These are phyloP conservation scores for Fusarium liriodendri DNA, from an alignment of 2,329 filamentous ascomycete genomes.

Conservation along the genomic window DNA sequence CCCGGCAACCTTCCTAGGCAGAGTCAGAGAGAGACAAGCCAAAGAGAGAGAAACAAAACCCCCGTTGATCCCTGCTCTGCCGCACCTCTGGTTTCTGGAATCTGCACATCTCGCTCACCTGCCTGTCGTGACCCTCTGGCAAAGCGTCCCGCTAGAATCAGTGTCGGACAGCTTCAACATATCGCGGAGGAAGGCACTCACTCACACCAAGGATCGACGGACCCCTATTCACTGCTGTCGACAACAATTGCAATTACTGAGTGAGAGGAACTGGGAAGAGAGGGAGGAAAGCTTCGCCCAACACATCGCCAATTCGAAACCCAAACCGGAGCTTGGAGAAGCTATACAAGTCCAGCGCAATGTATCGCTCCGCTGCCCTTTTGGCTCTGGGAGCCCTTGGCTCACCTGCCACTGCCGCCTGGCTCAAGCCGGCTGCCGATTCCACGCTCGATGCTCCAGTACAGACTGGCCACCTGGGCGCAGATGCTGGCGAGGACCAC, in stretches of 20 bases:
- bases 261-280: neutral
- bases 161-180: conserved; percentile 22
- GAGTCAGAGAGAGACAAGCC: conserved; percentile 15
- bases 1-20: conserved; percentile 5
- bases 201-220: conserved; percentile 1
- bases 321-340: neutral
- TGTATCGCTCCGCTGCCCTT: conserved; percentile 36
- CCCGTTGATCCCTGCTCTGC: conserved; percentile 16
- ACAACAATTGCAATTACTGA: neutral
- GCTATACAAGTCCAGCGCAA: conserved; percentile 3
- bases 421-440: conserved; percentile 40
- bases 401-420: conserved; percentile 36
- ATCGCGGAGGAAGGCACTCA: conserved; percentile 3
- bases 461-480: conserved; percentile 37
- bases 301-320: neutral
- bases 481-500: conserved; percentile 28
- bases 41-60: conserved; percentile 31
- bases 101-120: neutral
- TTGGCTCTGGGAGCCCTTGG: conserved; percentile 41
- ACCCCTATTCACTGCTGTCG: conserved; percentile 4
- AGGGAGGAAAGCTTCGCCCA: neutral
- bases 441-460: conserved; percentile 45
- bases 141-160: conserved; percentile 4
- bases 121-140: neutral
- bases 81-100: neutral